Evolutionary conservation across 495 filamentous ascomycete genomes (phyloP).

Genomic region (Glarea lozoyensis): DNA sequence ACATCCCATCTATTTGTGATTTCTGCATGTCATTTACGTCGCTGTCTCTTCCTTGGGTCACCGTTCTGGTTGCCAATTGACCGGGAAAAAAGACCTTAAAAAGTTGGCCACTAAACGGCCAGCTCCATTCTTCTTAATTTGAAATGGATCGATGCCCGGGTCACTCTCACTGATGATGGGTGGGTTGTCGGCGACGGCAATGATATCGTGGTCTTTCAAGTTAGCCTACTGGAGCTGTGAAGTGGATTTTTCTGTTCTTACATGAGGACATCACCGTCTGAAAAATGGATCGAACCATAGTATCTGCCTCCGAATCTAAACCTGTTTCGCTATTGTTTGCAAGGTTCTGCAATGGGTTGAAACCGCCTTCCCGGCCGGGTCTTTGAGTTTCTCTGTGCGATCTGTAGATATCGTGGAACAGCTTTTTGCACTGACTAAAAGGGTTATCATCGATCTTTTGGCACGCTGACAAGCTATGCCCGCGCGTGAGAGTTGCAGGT

Average conservation of each 20-base stretch:
- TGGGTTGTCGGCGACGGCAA: slow-evolving; percentile 35
- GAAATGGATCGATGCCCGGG: slow-evolving; percentile 29
- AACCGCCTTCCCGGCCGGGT: slow-evolving; percentile 6
- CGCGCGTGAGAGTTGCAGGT: slow-evolving; percentile 27
- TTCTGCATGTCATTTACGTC: no score
- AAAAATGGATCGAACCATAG: slow-evolving; percentile 27
- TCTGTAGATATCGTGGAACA: slow-evolving; percentile 46
- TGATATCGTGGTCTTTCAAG: slow-evolving; percentile 33
- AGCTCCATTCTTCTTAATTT: slow-evolving; percentile 37
- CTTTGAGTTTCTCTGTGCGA: slow-evolving; percentile 27
- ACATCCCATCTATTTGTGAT: no score
- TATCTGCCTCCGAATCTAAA: slow-evolving; percentile 21
- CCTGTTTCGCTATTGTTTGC: not conserved
- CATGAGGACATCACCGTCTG: slow-evolving; percentile 28
- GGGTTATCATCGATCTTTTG: slow-evolving; percentile 39
- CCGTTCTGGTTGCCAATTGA: not conserved
- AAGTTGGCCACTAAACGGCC: slow-evolving; percentile 40
- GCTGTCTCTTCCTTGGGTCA: no score
- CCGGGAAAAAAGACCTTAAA: slow-evolving; percentile 32
- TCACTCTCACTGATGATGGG: slow-evolving; percentile 33
- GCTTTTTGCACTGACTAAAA: slow-evolving; percentile 41
- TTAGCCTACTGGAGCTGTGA: not conserved
- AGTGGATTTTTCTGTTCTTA: slow-evolving; percentile 19
- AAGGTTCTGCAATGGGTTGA: slow-evolving; percentile 12
- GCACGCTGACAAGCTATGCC: slow-evolving; percentile 32